Evolutionary conservation across 208 protist genomes (phyloP).

Genomic region (Crithidia acanthocephali): DNA sequence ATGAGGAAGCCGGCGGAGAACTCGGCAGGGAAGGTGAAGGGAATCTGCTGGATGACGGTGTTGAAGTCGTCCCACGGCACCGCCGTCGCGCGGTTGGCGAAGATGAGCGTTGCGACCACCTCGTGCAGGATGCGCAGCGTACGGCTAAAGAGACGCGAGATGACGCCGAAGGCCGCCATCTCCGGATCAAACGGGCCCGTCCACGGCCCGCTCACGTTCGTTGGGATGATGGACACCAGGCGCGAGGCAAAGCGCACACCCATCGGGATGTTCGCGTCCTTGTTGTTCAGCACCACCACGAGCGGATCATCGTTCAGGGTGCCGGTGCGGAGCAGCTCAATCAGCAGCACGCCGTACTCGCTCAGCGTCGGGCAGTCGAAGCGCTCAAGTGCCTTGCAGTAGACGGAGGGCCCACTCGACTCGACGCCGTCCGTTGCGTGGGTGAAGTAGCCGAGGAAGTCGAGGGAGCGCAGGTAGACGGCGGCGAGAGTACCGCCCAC

Average conservation of each 20-base stretch:
- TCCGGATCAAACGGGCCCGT: slow-evolving; percentile 80
- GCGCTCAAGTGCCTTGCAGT: slow-evolving; percentile 61
- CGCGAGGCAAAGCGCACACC: slow-evolving; percentile 76
- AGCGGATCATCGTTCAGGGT: slow-evolving; percentile 57
- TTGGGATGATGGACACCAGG: slow-evolving; percentile 81
- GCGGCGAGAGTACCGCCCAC: slow-evolving; percentile 55
- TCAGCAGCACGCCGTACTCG: slow-evolving; percentile 84
- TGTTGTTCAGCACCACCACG: slow-evolving; percentile 38
- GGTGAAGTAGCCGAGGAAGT: slow-evolving; percentile 92
- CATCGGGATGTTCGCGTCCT: slow-evolving; percentile 19
- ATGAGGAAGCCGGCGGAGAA: slow-evolving; percentile 83
- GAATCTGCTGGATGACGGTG: slow-evolving; percentile 54
- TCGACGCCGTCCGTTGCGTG: slow-evolving; percentile 59
- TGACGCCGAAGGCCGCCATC: slow-evolving; percentile 82
- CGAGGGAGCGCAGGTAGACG: slow-evolving; percentile 82
- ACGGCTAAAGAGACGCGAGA: slow-evolving; percentile 68
- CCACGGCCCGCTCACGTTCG: slow-evolving; percentile 72
- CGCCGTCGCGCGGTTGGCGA: slow-evolving; percentile 44
- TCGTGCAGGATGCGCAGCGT: slow-evolving; percentile 81
- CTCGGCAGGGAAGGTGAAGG: slow-evolving; percentile 73
- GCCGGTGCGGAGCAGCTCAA: slow-evolving; percentile 82
- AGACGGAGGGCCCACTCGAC: slow-evolving; percentile 63
- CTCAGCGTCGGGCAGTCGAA: slow-evolving; percentile 76
- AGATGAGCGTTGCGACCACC: slow-evolving; percentile 64
- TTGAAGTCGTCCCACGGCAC: slow-evolving; percentile 64